Evolutionary conservation across 306 rosid species (phyloP).

Genomic region (Ammopiptanthus mongolicus): DNA sequence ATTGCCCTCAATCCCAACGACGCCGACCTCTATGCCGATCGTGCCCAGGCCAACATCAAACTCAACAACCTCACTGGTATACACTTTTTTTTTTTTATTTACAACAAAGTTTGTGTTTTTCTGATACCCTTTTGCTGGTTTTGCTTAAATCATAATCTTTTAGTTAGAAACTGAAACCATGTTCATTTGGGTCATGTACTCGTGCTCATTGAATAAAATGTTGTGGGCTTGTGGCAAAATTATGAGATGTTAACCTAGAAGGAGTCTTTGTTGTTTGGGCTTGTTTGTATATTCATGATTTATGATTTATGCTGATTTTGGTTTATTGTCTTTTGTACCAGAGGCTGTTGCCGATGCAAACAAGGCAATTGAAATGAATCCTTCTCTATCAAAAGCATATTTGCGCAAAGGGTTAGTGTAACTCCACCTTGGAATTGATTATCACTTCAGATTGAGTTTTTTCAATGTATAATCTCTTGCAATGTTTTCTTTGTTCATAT

Average conservation of each 20-base stretch:
- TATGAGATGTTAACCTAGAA: neutral
- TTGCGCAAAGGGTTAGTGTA: slow-evolving; percentile 62
- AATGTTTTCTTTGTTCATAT: neutral
- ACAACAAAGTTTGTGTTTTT: neutral
- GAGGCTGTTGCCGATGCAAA: slow-evolving; percentile 72
- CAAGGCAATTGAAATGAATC: slow-evolving; percentile 65
- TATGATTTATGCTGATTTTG: neutral
- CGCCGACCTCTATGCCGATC: slow-evolving; percentile 53
- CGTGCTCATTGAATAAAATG: neutral
- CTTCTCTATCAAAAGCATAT: slow-evolving; percentile 51
- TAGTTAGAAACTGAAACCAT: neutral
- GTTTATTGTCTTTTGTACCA: slow-evolving; percentile 22
- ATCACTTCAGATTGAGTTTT: neutral
- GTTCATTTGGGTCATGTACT: neutral
- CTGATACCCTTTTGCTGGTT: neutral
- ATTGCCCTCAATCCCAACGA: slow-evolving; percentile 39
- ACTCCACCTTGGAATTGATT: neutral
- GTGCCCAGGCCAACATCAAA: slow-evolving; percentile 86
- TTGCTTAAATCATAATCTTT: neutral
- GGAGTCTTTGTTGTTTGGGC: neutral
- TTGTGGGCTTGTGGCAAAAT: neutral
- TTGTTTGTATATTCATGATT: neutral
- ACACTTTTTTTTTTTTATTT: neutral
- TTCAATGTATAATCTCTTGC: neutral
- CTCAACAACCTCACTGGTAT: slow-evolving; percentile 45